Evolutionary conservation across 2,329 filamentous ascomycete species (phyloP).

Genomic region (Talaromyces sp.): DNA sequence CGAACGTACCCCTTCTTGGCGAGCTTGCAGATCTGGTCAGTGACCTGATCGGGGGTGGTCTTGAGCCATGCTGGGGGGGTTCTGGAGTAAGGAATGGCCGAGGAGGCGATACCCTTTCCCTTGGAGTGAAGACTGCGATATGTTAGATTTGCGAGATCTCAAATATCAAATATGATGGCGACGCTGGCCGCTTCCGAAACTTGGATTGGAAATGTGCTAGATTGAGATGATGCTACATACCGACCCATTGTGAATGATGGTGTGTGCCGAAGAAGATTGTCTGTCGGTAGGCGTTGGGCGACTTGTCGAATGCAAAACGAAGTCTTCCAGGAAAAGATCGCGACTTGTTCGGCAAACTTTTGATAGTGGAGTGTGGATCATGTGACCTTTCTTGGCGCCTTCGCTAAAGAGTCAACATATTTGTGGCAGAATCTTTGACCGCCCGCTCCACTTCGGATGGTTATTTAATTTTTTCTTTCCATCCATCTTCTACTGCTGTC

Average conservation of each 20-base stretch:
- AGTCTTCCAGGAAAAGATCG: not conserved
- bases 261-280: constrained; percentile 16
- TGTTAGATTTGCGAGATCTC: constrained; percentile 45
- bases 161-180: not conserved
- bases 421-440: not conserved
- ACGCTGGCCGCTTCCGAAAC: not conserved
- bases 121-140: constrained; percentile 84
- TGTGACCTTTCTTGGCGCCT: constrained; percentile 16
- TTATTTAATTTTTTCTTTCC: not conserved
- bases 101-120: constrained; percentile 97
- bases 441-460: not conserved
- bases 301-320: constrained; percentile 18
- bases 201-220: not conserved
- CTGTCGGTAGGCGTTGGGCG: constrained; percentile 16
- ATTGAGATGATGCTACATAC: constrained; percentile 1
- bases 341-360: constrained; percentile 8
- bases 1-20: constrained; percentile 18
- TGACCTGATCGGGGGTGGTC: constrained; percentile 96
- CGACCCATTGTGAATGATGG: constrained; percentile 24
- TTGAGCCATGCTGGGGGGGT: constrained; percentile 92
- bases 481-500: not conserved
- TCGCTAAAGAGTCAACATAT: constrained; percentile 11
- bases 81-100: constrained; percentile 95
- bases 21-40: constrained; percentile 68
- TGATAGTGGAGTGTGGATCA: constrained; percentile 19